Conservation (phyloP, 164 flowering plant genomes). For the Annona cherimola region DNA sequence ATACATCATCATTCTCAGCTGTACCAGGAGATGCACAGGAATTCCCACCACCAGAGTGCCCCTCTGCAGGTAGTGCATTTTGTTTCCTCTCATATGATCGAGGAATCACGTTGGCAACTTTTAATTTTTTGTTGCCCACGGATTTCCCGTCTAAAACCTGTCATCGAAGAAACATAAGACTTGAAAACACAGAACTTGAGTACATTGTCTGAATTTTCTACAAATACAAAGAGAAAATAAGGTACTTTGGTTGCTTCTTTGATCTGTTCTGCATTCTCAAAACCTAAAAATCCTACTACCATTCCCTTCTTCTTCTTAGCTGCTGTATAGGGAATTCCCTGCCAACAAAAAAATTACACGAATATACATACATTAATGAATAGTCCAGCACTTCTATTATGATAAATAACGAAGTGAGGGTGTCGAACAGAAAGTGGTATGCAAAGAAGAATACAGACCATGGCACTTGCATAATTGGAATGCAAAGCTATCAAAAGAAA, state of each 20-base stretch:
- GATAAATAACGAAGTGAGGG: not conserved
- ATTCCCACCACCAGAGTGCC: constrained; percentile 13
- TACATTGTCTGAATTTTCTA: not conserved
- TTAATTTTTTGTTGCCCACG: constrained; percentile 61
- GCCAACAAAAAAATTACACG: constrained; percentile 14
- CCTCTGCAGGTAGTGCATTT: constrained; percentile 9
- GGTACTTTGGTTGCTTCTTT: constrained; percentile 61
- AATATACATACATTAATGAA: constrained; percentile 3
- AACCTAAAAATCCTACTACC: constrained; percentile 76
- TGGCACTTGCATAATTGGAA: not conserved
- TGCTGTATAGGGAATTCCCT: constrained; percentile 57
- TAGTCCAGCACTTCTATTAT: not conserved
- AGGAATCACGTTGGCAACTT: constrained; percentile 69
- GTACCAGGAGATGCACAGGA: constrained; percentile 17
- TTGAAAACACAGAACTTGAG: not conserved
- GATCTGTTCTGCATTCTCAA: constrained; percentile 54
- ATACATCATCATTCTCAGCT: constrained; percentile 22
- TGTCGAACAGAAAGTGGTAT: not conserved
- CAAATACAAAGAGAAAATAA: not conserved
- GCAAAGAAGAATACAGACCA: not conserved
- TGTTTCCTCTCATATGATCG: constrained; percentile 53
- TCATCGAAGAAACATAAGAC: constrained; percentile 1
- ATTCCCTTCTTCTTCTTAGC: constrained; percentile 90
- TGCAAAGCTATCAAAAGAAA: not conserved
- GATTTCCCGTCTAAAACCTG: constrained; percentile 71